Evolutionary conservation across 176 grass and related monocot genomes (phyloP), one percentile per base, ranked within the genome.

Genomic region (Raddia distichophylla): DNA sequence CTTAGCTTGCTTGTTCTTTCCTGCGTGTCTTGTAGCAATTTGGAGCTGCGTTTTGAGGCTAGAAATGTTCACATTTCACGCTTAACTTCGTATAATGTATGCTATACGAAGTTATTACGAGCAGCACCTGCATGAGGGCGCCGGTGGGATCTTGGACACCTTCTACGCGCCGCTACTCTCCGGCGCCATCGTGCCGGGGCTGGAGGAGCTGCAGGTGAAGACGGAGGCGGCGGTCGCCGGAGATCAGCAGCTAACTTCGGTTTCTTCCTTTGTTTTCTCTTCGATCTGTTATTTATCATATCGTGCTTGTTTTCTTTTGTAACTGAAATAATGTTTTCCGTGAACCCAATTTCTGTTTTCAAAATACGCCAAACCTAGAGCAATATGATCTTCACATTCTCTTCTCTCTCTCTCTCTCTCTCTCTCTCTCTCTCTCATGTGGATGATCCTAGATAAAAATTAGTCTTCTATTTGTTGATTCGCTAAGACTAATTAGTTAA

Each of bases 121-220:
- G 54, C 79, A 69, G 10, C 79, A 69, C 65, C 64, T 67, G 56
- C 80, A 82, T 3, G 81, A 86, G 2, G 64, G n/a, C 0, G 70
- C 27, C 2, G 59, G 7, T 16, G 73, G 84, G 5, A 59, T 86
- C 74, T 68, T 86, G 60, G 74, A 86, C 74, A 34, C 46, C 44
- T 83, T 86, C 83, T 86, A 86, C 68, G 78, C 79, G 60, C 88
- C 84, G 67, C 61, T 86, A 51, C 79, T 90, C 20, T 86, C 88
- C 16, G 42, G 88, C 68, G 86, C 88, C 67, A 14, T 90, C 74
- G 88, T 86, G 67, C 88, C 79, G 35, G 88, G 88, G 35, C 84
- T 90, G 9, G 88, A 86, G 54, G 88, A 90, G 74, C 84, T 90
- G 52, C 88, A 90, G 62, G 84, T 90, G n/a, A 90, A 90, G 67